A percentile compares a stretch with the other conserved stretches of the same genome.
Conservation (phyloP, 1,284 basidiomycete genomes). For the Cutaneotrichosporon sp. region DNA sequence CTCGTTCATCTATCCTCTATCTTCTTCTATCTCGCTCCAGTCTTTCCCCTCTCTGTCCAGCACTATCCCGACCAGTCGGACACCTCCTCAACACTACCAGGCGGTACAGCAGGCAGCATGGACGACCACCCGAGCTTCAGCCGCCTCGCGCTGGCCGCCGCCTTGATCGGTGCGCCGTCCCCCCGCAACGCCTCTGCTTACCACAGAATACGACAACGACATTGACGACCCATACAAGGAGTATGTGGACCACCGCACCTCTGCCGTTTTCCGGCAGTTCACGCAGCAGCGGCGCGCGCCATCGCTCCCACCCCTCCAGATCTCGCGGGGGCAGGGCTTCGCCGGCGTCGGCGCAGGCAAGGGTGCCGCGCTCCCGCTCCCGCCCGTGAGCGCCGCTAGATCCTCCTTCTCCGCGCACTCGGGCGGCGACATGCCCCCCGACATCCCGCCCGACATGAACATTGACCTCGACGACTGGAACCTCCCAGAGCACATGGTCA, state of each 20-base stretch:
- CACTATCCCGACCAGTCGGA: background rate
- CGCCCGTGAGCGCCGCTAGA: background rate
- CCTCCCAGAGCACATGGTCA: conserved; percentile 5
- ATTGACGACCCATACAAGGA: conserved; percentile 23
- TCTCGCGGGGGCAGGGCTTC: background rate
- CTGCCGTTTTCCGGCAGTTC: conserved; percentile 44
- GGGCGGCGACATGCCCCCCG: background rate
- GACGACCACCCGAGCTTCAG: conserved; percentile 21
- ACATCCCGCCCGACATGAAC: background rate
- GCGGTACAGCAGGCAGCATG: background rate
- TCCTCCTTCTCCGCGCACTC: background rate
- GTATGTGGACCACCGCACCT: conserved; percentile 33
- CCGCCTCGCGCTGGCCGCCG: conserved; percentile 47
- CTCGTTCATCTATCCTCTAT: background rate
- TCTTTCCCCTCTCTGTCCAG: background rate
- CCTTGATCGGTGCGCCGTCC: conserved; percentile 30
- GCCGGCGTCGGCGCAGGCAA: conserved; percentile 7
- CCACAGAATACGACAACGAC: conserved; percentile 52
- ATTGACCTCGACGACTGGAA: conserved; percentile 8
- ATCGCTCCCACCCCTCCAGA: conserved; percentile 19
- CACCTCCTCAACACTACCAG: background rate
- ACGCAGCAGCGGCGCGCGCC: conserved; percentile 19
- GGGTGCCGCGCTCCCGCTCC: background rate
- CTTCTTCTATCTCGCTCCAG: background rate
- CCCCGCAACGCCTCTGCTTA: background rate